Evolutionary conservation across 192 early-diverging fungal genomes (phyloP), one percentile per base, ranked within the genome.

Genomic region (Umbelopsis sp.): DNA sequence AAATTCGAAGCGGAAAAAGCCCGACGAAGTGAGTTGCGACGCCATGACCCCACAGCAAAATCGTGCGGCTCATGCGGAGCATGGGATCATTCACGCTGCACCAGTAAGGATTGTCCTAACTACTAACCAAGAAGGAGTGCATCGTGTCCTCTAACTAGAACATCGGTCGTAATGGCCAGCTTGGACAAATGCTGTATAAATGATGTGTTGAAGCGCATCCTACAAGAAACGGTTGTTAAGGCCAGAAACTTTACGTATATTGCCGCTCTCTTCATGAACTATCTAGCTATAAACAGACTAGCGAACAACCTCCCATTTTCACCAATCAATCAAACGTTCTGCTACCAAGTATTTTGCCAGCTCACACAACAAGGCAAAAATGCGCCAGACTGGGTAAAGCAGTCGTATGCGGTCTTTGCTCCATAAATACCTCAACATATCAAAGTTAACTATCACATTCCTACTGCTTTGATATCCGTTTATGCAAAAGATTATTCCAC

Each of bases 261-360:
- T 7, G 52, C 52, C 20, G 5, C 52, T 8, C 20, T 54, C 4
- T 54, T 54, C 26, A 54, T 54, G 52, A 8, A 25, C 4, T 54
- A 54, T 20, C 20, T 54, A 20, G 26, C 20, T 5, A 20, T 29
- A 10, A 54, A 29, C 52, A 54, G 52, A 20, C 20, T 54, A 29
- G 6, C 52, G 20, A 29, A 54, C 20, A 54, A 54, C 26, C 52
- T 54, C 6, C 52, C 52, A 10, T 10, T 54, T 7, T 20, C 52
- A 7, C 52, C 52, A 54, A 6, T 54, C n/a, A 54, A 54, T 54
- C 52, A 54, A 54, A 54, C 8, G 6, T 54, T 54, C 52, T 54
- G 52, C 26, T 54, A 54, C 26, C 6, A 54, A 6, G 52, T 54
- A 5, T 54, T 54, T 29, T 25, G 52, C 52, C 52, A 54, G 20